These are phyloP conservation scores for Phalaenopsis hybrid DNA, from an alignment of 116 monocot species.

Conservation along the genomic window DNA sequence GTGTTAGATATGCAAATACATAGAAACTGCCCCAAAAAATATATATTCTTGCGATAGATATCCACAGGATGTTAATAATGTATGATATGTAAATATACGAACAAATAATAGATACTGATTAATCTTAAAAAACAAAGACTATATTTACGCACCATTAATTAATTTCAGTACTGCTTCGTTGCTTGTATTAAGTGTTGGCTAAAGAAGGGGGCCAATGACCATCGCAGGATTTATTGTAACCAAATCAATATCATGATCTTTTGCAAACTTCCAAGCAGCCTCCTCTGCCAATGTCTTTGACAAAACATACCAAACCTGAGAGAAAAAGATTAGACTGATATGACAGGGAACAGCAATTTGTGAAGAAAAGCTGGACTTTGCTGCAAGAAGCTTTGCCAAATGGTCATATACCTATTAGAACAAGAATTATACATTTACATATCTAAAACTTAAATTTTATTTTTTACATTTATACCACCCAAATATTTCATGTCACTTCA, in stretches of 20 bases:
- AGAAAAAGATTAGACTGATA: not conserved
- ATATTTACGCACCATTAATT: conserved; percentile 51
- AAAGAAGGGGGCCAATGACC: conserved; percentile 93
- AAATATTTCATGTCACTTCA: too few species aligned
- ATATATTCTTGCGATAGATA: too few species aligned
- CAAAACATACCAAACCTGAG: conserved; percentile 71
- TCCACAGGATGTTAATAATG: too few species aligned
- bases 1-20: too few species aligned
- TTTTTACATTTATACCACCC: too few species aligned
- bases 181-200: conserved; percentile 85
- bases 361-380: not conserved
- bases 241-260: conserved; percentile 57
- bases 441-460: too few species aligned
- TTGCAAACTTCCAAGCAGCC: conserved; percentile 84
- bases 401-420: too few species aligned
- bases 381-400: not conserved
- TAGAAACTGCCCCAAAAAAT: too few species aligned
- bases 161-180: conserved; percentile 27
- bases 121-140: not conserved
- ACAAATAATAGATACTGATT: too few species aligned
- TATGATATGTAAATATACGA: too few species aligned
- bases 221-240: conserved; percentile 82
- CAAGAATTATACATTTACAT: too few species aligned
- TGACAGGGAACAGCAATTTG: not conserved
- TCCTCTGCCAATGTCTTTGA: conserved; percentile 91